Conservation (phyloP, 139 green algal genomes). For the Picochlorum costavermella region DNA sequence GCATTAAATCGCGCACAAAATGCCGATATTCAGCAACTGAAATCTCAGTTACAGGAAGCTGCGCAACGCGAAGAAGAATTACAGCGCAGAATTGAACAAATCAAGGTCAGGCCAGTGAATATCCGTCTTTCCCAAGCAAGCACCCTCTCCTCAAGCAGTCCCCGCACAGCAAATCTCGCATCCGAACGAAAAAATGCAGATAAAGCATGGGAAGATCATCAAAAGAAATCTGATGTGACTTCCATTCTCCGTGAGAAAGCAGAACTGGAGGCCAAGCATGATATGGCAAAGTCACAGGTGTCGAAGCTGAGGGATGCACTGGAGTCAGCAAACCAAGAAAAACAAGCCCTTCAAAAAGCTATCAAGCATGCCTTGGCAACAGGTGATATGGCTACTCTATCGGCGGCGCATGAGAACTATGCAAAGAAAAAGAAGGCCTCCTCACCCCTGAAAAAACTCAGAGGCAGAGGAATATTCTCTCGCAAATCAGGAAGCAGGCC, state of each 20-base stretch:
- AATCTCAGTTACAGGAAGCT: too few relatives aligned
- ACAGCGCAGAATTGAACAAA: background rate
- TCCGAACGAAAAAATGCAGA: slow-evolving; percentile 14
- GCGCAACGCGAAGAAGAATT: background rate
- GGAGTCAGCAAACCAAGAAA: too few relatives aligned
- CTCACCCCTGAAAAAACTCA: too few relatives aligned
- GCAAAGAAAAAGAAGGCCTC: too few relatives aligned
- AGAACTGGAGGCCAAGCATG: slow-evolving; percentile 28
- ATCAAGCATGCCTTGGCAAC: too few relatives aligned
- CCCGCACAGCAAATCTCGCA: slow-evolving; percentile 3
- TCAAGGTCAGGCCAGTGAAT: slow-evolving; percentile 1
- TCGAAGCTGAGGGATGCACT: slow-evolving; percentile 33
- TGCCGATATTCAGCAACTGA: background rate
- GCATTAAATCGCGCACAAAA: background rate
- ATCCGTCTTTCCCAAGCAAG: background rate
- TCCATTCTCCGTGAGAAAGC: slow-evolving; percentile 23
- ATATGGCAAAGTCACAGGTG: slow-evolving; percentile 22
- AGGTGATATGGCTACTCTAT: too few relatives aligned
- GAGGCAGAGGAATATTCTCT: too few relatives aligned
- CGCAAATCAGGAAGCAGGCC: too few relatives aligned
- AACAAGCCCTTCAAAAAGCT: too few relatives aligned
- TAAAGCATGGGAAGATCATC: slow-evolving; percentile 15
- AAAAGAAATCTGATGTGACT: slow-evolving; percentile 21
- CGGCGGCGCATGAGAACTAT: too few relatives aligned
- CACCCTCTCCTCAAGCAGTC: background rate